Conservation (phyloP, 192 early-diverging fungal species). For the Cetraspora pellucida region DNA sequence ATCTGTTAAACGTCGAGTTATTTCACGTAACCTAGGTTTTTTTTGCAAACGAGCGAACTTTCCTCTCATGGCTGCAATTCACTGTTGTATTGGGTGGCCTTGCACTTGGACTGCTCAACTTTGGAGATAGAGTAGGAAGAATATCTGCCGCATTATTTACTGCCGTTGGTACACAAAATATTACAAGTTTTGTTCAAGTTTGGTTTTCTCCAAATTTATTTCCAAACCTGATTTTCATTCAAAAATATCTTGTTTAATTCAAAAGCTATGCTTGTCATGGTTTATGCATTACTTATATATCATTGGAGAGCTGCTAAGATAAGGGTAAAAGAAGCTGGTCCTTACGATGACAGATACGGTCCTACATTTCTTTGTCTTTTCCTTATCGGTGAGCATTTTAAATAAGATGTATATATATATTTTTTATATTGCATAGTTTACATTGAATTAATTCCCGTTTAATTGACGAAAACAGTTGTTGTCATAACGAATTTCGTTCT, state of each 20-base stretch:
- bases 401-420: not conserved
- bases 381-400: conserved; percentile 45
- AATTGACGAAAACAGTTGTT: not conserved
- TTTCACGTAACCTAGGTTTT: conserved; percentile 51
- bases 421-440: not conserved
- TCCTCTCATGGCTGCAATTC: conserved; percentile 88
- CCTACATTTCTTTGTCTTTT: conserved; percentile 71
- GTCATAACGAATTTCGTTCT: conserved; percentile 26
- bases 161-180: conserved; percentile 41
- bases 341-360: conserved; percentile 76
- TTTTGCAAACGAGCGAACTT: conserved; percentile 94
- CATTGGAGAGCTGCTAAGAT: conserved; percentile 76
- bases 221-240: no score
- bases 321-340: conserved; percentile 64
- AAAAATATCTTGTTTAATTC: not conserved
- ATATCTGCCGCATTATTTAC: conserved; percentile 61
- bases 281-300: conserved; percentile 75
- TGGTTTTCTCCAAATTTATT: no score
- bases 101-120: conserved; percentile 79
- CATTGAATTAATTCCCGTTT: not conserved
- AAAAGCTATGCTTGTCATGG: conserved; percentile 70
- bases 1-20: not conserved
- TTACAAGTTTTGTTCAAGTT: not conserved
- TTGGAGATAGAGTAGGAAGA: conserved; percentile 70
- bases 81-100: conserved; percentile 74